Base-by-base conservation (phyloP, 805 yeast genomes). In the Candida sphagnicola region DNA sequence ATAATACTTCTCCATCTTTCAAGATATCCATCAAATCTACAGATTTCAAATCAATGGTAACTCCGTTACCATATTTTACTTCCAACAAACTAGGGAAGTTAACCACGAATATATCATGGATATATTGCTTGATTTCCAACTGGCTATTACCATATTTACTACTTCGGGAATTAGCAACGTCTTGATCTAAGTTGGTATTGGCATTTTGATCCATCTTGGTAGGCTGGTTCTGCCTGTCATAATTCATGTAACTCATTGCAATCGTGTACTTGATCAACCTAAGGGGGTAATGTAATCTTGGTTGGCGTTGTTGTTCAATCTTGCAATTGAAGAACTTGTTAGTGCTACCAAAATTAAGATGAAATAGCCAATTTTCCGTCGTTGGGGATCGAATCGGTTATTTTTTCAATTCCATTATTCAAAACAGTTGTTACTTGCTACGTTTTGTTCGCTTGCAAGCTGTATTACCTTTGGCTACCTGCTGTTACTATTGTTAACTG, bases 131-230 rank as follows among this genome's bases (percentile, higher is more conserved):
- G 13, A 75, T 73, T 35, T 75, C 72, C 1, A 35, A 42, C 43
- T 66, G 62, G 25, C 56, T 52, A 5, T 51, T 53, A n/a, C 42
- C 59, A 51, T 79, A 85, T 50, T 82, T 84, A 8, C 62, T 60
- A 5, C 56, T 50, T 45, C 91, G 67, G 0, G 82, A 66, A 10
- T 50, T 53, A 23, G 56, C 61, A 29, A 84, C 57, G 53, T 82
- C 88, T 37, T 80, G 79, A 51, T 83, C 90, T 25, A 83, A 56
- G 18, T 82, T 80, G 0, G 86, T 72, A 5, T 38, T 21, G 2
- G 65, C 62, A 28, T 45, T 42, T 24, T 55, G 58, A 10, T 45
- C 42, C 10, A 35, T 13, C 21, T 41, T 41, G 16, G 41, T 41
- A 10, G 39, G 42, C 28, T 38, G 45, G 14, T 25, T 28, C 17